phyloP scores from a whole-genome alignment of 352 stramenopile genomes.

The Thraustotheca clavata region DNA sequence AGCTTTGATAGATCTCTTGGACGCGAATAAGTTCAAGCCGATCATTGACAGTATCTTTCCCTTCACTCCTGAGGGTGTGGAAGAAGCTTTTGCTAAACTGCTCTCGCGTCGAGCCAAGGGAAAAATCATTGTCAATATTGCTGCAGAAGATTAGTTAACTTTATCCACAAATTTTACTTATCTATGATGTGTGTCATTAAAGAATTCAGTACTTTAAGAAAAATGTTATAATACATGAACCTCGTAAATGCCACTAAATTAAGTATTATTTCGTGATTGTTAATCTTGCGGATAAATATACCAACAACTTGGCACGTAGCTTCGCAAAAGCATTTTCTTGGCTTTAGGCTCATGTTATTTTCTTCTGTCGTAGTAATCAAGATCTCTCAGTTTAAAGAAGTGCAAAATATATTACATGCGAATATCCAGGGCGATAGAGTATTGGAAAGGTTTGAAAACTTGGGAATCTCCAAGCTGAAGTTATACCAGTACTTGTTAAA shows the following conservation, averaged over 20 bases:
- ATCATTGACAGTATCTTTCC: slow-evolving; percentile 7
- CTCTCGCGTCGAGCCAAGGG: slow-evolving; percentile 8
- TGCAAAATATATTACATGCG: too few species aligned
- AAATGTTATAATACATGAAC: background rate
- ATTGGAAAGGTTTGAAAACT: too few species aligned
- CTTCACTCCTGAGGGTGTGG: slow-evolving; percentile 1
- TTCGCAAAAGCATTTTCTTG: too few species aligned
- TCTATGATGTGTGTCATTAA: background rate
- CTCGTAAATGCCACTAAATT: background rate
- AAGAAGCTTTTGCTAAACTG: slow-evolving; percentile 13
- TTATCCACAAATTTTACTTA: background rate
- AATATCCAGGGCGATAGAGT: too few species aligned
- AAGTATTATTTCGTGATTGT: background rate
- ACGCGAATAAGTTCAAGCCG: background rate
- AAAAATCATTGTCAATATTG: slow-evolving; percentile 5
- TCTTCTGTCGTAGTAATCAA: too few species aligned
- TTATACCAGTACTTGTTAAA: too few species aligned
- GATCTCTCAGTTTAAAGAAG: too few species aligned
- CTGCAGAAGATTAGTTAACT: background rate
- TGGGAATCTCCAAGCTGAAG: too few species aligned
- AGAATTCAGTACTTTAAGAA: background rate
- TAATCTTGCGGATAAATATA: background rate
- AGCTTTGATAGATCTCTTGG: background rate
- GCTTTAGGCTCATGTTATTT: too few species aligned
- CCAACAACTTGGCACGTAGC: too few species aligned